These are phyloP conservation scores for Nadsonia fulvescens DNA, from an alignment of 805 yeast species.

Conservation along the genomic window DNA sequence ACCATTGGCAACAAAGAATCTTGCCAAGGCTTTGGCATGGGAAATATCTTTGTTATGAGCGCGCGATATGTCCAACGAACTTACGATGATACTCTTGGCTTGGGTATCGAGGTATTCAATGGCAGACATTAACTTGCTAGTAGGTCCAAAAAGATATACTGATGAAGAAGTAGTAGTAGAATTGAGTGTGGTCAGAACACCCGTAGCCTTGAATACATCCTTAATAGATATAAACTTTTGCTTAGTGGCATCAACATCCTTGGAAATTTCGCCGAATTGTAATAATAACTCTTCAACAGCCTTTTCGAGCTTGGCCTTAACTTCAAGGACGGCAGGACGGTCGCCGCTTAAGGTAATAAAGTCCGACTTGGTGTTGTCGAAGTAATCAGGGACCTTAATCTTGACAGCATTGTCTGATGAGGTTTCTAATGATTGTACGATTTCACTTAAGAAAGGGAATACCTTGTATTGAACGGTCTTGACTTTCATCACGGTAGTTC, in stretches of 20 bases:
- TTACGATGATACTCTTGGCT: slow-evolving; percentile 42
- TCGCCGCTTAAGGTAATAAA: slow-evolving; percentile 49
- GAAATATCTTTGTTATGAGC: slow-evolving; percentile 68
- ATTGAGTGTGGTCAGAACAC: slow-evolving; percentile 16
- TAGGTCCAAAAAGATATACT: slow-evolving; percentile 42
- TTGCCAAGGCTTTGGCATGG: slow-evolving; percentile 64
- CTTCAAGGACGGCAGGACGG: slow-evolving; percentile 41
- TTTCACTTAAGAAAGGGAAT: slow-evolving; percentile 18
- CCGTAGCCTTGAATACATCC: slow-evolving; percentile 15
- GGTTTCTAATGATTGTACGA: slow-evolving; percentile 18
- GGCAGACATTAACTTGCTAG: slow-evolving; percentile 38
- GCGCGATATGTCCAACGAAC: slow-evolving; percentile 61
- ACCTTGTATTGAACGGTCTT: slow-evolving; percentile 11
- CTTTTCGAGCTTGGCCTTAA: slow-evolving; percentile 32
- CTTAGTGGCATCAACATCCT: slow-evolving; percentile 45
- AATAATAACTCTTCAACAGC: slow-evolving; percentile 27
- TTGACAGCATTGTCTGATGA: slow-evolving; percentile 11
- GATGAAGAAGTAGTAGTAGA: slow-evolving; percentile 26
- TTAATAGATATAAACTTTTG: slow-evolving; percentile 40
- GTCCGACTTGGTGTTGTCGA: slow-evolving; percentile 10
- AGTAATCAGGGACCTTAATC: slow-evolving; percentile 10
- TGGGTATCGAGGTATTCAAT: slow-evolving; percentile 39
- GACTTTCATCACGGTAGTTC: slow-evolving; percentile 16
- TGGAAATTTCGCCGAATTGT: slow-evolving; percentile 33
- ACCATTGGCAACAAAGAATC: slow-evolving; percentile 29